Evolutionary conservation across 108 stramenopile genomes (phyloP).

Genomic region (Pseudonitzschia multiseries): DNA sequence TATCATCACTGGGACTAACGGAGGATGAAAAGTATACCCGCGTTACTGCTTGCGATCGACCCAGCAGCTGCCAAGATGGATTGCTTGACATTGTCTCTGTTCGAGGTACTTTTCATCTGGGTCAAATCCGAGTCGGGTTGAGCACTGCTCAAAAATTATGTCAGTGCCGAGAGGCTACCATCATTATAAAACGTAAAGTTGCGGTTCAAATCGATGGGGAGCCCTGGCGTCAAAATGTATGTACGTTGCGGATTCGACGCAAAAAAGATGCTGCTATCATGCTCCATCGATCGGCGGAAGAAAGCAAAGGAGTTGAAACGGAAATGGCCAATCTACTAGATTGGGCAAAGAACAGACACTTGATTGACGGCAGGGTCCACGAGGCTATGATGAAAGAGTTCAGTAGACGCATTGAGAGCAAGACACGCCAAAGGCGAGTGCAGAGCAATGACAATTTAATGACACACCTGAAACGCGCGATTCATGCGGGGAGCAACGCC

Average conservation of each 20-base stretch:
- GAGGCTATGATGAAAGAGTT: slow-evolving; percentile 75
- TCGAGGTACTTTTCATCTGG: slow-evolving; percentile 83
- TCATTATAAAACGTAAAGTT: slow-evolving; percentile 68
- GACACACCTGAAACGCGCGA: slow-evolving; percentile 11
- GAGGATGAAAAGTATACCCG: slow-evolving; percentile 50
- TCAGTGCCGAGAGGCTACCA: slow-evolving; percentile 74
- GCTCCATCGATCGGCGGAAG: slow-evolving; percentile 71
- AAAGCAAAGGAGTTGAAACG: slow-evolving; percentile 74
- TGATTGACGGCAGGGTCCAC: slow-evolving; percentile 65
- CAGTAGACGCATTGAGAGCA: slow-evolving; percentile 73
- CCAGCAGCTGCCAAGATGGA: slow-evolving; percentile 86
- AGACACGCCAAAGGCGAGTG: slow-evolving; percentile 47
- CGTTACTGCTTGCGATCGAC: slow-evolving; percentile 65
- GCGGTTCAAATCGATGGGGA: slow-evolving; percentile 90
- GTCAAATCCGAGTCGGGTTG: slow-evolving; percentile 87
- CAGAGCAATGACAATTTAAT: slow-evolving; percentile 17
- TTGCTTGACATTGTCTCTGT: slow-evolving; percentile 82
- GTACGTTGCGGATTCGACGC: slow-evolving; percentile 54
- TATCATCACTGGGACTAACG: slow-evolving; percentile 26
- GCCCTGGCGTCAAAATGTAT: slow-evolving; percentile 76
- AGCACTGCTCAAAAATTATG: slow-evolving; percentile 72
- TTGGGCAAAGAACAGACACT: slow-evolving; percentile 70
- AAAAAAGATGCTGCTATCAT: slow-evolving; percentile 70
- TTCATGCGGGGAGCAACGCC: background rate
- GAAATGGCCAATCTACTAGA: slow-evolving; percentile 77